These are phyloP conservation scores for Mortierella antarctica DNA, from an alignment of 192 early-diverging fungal genomes.

Conservation along the genomic window DNA sequence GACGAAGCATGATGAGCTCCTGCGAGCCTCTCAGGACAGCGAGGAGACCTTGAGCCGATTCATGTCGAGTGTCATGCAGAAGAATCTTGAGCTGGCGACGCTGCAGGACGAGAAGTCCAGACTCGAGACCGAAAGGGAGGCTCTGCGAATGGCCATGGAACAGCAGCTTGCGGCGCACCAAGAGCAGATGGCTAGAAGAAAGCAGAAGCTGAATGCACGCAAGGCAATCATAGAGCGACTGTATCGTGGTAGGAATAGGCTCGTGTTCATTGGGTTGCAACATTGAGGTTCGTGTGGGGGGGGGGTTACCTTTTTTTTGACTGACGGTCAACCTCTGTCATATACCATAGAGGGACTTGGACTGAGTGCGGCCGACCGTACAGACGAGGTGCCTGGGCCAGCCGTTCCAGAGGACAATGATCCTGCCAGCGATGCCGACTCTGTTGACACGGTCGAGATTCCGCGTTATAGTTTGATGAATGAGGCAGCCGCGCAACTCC, in stretches of 20 bases:
- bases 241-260: conserved; percentile 42
- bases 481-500: conserved; percentile 29
- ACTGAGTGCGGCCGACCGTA: conserved; percentile 1
- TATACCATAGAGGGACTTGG: conserved; percentile 22
- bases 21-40: not conserved
- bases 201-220: conserved; percentile 2
- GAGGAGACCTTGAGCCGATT: not conserved
- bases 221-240: not conserved
- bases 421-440: not conserved
- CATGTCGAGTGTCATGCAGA: not conserved
- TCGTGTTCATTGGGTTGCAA: too few relatives aligned
- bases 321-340: not conserved
- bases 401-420: not conserved
- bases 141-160: not conserved
- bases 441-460: not conserved
- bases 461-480: conserved; percentile 9
- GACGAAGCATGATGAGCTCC: not conserved
- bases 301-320: not conserved
- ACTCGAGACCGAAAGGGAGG: not conserved
- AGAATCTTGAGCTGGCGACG: not conserved
- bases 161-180: not conserved
- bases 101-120: not conserved
- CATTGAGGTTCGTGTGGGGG: too few relatives aligned
- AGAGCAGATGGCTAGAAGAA: not conserved
- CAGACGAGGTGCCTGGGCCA: not conserved